Evolutionary conservation across 2,329 filamentous ascomycete species (phyloP).

Genomic region (Fusarium siculi): DNA sequence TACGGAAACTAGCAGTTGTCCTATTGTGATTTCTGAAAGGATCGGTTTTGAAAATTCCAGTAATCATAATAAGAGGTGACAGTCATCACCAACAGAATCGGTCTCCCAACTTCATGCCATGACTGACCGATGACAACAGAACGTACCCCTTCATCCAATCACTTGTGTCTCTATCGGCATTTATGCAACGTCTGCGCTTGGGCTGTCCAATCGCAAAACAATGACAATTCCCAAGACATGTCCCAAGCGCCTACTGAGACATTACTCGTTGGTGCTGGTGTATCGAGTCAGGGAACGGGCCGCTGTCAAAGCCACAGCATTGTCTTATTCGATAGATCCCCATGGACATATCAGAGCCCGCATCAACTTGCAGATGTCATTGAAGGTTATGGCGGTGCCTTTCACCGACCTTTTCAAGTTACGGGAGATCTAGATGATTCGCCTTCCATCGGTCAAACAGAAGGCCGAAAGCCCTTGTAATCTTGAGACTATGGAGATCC

Average conservation of each 20-base stretch:
- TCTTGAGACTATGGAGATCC: background rate
- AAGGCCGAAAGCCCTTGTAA: background rate
- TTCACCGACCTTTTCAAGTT: constrained; percentile 1
- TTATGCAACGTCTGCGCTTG: constrained; percentile 8
- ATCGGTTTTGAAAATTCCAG: constrained; percentile 13
- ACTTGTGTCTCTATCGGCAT: background rate
- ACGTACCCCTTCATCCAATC: constrained; percentile 8
- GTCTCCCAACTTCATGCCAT: constrained; percentile 4
- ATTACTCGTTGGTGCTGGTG: constrained; percentile 12
- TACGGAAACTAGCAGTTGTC: background rate
- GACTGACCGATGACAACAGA: background rate
- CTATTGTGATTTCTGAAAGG: background rate
- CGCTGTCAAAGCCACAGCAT: constrained; percentile 29
- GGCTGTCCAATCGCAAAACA: background rate
- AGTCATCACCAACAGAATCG: background rate
- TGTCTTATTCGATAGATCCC: constrained; percentile 18
- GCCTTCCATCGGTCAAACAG: constrained; percentile 1
- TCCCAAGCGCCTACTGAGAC: constrained; percentile 3
- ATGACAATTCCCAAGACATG: background rate
- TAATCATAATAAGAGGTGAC: background rate
- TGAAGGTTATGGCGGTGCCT: background rate
- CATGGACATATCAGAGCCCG: background rate
- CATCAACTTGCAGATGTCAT: background rate
- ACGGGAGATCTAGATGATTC: constrained; percentile 3
- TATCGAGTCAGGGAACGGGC: constrained; percentile 15